Evolutionary conservation across 2,329 filamentous ascomycete genomes (phyloP), one percentile per base, ranked within the genome.

Genomic region (Fusarium protoensiforme): DNA sequence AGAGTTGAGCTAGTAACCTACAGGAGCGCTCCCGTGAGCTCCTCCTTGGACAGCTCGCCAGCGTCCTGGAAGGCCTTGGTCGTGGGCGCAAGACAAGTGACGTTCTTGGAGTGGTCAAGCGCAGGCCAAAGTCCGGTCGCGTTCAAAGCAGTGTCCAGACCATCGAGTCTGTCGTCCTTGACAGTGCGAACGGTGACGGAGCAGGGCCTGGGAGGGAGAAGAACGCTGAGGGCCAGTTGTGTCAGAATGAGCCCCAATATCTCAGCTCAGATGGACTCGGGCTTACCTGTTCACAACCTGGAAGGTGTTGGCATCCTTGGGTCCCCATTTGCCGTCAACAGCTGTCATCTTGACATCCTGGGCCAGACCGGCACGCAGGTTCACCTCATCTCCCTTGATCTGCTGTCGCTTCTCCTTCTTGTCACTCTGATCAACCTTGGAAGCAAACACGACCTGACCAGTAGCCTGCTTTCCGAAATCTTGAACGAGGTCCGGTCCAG

Each of bases 31-130:
- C 51, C 58, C 0, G 54, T 53, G 3, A 76, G 31, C 4, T 74
- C 71, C 2, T 35, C 16, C 11, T 74, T 64, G 2, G 71, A 59
- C 2, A 74, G 71, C 3, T 64, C 60, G 48, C 73, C 74, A 1
- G 74, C 73, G 1, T 70, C 46, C 58, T 68, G 63, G 29, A 73
- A 76, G 3, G 71, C 74, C 4, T 73, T 24, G 0, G 69, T 76
- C 6, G 73, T 69, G 0, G 74, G 74, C 8, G 69, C 74, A 36
- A 76, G 73, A n/a, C 74, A 76, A 4, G 74, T 76, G 0, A 76
- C 69, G 46, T 76, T 76, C 51, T 27, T 63, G 1, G 71, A 66
- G 2, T 68, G 53, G 24, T 76, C 69, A 2, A 76, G 64, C 3
- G 58, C 59, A 2, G 72, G 63, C 69, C 69, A 76, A 31, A 76